Evolutionary conservation across 2,329 filamentous ascomycete species (phyloP).

Genomic region (Colletotrichum limetticola): DNA sequence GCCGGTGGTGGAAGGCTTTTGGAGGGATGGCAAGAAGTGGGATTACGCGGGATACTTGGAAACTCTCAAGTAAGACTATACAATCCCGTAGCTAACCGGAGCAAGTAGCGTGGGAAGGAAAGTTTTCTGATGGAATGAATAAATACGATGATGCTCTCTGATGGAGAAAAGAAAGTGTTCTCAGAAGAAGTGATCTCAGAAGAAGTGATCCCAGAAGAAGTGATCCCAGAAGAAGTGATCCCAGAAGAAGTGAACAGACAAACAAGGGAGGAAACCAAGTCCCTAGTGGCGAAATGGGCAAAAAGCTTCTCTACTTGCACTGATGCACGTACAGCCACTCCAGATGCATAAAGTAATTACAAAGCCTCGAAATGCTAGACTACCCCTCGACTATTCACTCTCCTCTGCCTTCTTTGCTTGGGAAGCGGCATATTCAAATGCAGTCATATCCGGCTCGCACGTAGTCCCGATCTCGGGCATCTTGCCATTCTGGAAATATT

Average conservation of each 20-base stretch:
- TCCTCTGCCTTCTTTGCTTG: background rate
- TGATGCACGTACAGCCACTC: background rate
- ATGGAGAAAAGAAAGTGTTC: background rate
- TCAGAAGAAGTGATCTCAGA: background rate
- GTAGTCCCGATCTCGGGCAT: background rate
- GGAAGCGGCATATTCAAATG: background rate
- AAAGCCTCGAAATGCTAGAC: background rate
- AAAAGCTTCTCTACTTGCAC: background rate
- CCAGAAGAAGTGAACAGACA: background rate
- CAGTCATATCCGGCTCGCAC: background rate
- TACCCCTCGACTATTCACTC: background rate
- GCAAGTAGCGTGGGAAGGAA: background rate
- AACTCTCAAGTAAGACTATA: background rate
- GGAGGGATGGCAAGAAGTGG: conserved; percentile 27
- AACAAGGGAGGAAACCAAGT: background rate
- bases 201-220: background rate
- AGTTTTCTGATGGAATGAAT: background rate
- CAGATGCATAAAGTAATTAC: background rate
- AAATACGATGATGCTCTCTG: background rate
- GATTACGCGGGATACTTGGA: conserved; percentile 16
- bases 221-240: background rate
- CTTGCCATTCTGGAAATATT: background rate
- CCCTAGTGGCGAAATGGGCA: background rate
- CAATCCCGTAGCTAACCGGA: background rate
- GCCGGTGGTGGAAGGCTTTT: conserved; percentile 25